Conservation (phyloP, 2,329 filamentous ascomycete genomes). For the Verticillium tricorpus region DNA sequence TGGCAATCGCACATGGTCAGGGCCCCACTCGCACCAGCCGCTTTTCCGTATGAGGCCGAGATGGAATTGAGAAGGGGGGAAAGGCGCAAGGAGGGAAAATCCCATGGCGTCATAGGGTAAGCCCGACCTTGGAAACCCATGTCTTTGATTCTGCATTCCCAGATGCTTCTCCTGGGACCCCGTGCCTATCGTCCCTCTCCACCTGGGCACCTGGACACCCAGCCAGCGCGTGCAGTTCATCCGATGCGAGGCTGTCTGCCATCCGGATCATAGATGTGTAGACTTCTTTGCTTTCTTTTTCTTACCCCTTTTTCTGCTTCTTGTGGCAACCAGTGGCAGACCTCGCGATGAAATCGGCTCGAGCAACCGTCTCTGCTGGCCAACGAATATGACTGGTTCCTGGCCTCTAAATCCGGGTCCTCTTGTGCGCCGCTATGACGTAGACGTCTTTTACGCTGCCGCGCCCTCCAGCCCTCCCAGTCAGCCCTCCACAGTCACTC, state of each 20-base stretch:
- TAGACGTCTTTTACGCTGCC: not conserved
- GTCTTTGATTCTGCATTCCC: slow-evolving; percentile 2
- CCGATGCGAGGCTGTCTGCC: not conserved
- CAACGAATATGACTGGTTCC: not conserved
- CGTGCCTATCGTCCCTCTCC: not conserved
- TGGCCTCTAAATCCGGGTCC: not conserved
- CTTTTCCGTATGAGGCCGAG: not conserved
- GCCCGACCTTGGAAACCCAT: not conserved
- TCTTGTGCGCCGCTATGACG: not conserved
- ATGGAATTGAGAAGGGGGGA: not conserved
- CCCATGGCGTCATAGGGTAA: not conserved
- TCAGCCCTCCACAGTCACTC: not conserved
- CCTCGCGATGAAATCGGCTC: not conserved
- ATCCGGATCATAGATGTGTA: not conserved
- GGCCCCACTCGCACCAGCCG: not conserved
- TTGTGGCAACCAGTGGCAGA: not conserved
- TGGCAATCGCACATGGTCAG: not conserved
- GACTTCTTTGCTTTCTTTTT: not conserved
- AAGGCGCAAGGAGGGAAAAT: not conserved
- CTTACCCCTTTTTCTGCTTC: not conserved
- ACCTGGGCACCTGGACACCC: not conserved
- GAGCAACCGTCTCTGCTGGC: not conserved
- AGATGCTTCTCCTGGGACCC: not conserved
- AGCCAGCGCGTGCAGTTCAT: not conserved
- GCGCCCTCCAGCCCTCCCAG: not conserved